Percentiles rank a stretch among this genome's conserved stretches.
Conservation (phyloP, 2,329 filamentous ascomycete genomes). For the Rutstroemia sydowiana region DNA sequence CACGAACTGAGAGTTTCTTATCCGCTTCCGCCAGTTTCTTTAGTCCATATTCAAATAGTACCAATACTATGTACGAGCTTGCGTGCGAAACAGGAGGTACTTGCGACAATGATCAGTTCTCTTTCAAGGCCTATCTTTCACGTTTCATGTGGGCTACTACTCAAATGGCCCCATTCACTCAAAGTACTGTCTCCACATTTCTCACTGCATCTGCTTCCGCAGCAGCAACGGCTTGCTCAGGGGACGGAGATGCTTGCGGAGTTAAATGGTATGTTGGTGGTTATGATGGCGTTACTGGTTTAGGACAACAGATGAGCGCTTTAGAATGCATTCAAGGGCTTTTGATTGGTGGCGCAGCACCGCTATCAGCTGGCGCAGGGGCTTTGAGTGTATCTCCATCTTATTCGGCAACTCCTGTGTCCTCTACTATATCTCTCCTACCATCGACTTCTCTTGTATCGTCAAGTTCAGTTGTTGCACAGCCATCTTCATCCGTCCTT, state of each 20-base stretch:
- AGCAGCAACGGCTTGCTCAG: slow-evolving; percentile 50
- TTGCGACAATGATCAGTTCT: slow-evolving; percentile 58
- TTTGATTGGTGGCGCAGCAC: slow-evolving; percentile 36
- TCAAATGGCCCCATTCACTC: slow-evolving; percentile 48
- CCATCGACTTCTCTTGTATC: neutral
- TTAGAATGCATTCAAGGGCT: slow-evolving; percentile 57
- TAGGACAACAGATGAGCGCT: slow-evolving; percentile 59
- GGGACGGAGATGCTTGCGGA: slow-evolving; percentile 49
- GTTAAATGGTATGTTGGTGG: slow-evolving; percentile 50
- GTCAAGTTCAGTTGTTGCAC: neutral
- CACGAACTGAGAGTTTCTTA: slow-evolving; percentile 46
- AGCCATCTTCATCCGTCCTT: neutral
- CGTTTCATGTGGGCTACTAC: slow-evolving; percentile 56
- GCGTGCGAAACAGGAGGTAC: slow-evolving; percentile 52
- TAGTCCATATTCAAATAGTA: slow-evolving; percentile 41
- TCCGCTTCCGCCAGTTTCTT: slow-evolving; percentile 47
- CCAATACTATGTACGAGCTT: slow-evolving; percentile 57
- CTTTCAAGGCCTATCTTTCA: slow-evolving; percentile 61
- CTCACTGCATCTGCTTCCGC: slow-evolving; percentile 47
- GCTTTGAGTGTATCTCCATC: neutral
- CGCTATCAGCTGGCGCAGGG: slow-evolving; percentile 8
- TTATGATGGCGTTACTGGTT: slow-evolving; percentile 47
- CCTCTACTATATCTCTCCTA: neutral
- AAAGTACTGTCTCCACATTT: slow-evolving; percentile 38
- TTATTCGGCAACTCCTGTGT: neutral